A percentile compares a stretch with the other conserved stretches of the same genome.
Evolutionary conservation across 768 basidiomycete species (phyloP).

Genomic region (Lentinus tigrinus): DNA sequence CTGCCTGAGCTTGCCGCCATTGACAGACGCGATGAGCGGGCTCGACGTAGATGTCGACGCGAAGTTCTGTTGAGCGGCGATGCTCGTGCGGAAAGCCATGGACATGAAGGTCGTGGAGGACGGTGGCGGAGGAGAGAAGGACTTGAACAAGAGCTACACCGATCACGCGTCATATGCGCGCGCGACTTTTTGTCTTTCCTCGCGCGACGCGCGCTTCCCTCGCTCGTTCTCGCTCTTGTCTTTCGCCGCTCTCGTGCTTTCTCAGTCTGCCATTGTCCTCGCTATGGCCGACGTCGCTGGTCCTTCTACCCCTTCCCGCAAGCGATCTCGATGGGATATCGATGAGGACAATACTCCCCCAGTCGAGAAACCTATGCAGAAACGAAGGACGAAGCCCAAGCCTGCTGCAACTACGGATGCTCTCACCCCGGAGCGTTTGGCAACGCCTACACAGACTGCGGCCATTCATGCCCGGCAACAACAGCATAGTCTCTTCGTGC

Average conservation of each 20-base stretch:
- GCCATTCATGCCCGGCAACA: conserved; percentile 21
- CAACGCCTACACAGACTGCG: conserved; percentile 17
- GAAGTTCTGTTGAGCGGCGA: conserved; percentile 11
- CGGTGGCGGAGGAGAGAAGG: conserved; percentile 15
- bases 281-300: conserved; percentile 24
- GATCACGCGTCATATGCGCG: conserved; percentile 19
- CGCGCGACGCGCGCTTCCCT: not conserved
- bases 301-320: conserved; percentile 59
- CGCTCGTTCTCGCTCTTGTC: not conserved
- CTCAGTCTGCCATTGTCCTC: conserved; percentile 1
- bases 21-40: conserved; percentile 8
- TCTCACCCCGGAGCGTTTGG: conserved; percentile 22
- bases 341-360: conserved; percentile 43
- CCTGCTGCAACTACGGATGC: conserved; percentile 22
- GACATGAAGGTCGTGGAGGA: not conserved
- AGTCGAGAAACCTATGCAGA: conserved; percentile 42
- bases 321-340: conserved; percentile 74
- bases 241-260: not conserved
- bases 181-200: conserved; percentile 15
- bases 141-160: conserved; percentile 18
- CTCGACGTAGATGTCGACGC: conserved; percentile 13
- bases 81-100: conserved; percentile 12
- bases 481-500: conserved; percentile 69
- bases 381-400: conserved; percentile 55
- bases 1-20: conserved; percentile 15